Evolutionary conservation across 257 asterid species (phyloP), one percentile per base, ranked within the genome.

Genomic region (Gentiana straminea): DNA sequence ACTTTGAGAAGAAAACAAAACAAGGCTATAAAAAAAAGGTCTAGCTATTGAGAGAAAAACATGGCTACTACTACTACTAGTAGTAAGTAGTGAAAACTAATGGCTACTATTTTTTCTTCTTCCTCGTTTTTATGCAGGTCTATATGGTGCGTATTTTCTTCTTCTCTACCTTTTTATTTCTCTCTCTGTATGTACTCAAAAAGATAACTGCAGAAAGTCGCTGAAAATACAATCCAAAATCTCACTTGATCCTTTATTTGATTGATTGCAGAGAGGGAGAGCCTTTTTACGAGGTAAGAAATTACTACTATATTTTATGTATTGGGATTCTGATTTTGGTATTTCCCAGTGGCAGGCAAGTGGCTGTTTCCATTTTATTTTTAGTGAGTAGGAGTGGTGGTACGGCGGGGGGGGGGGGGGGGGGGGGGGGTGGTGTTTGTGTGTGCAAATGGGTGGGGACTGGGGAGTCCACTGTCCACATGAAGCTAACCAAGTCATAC

Each of bases 121-220:
- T 33, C 8, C 0, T 36, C 7, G 8, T 3, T 33, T 44, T 24
- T 24, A 33, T 49, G 49, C 9, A 59, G 9, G 50, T 61, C 44
- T 48, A 39, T 44, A 38, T 57, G 64, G 39, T 51, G 11, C 48
- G 58, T 49, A 36, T 32, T 52, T 53, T 52, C 54, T 35, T 35
- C 7, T 5, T 41, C 9, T 41, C 46, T 41, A 4, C 8, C 45
- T 39, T 8, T 41, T 10, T 41, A 2, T 41, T 10, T 7, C 46
- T 41, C 46, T 41, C 46, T 67, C 63, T 58, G 36, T 62, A 55
- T 47, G 10, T 51, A 34, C 49, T 12, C 52, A 3, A 64, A 70
- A 63, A 65, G 67, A 65, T 70, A 49, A 61, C 73, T 61, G 81
- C 76, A 65, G 67, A 71, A 71, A 65, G 55, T 68, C 68, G 67